Conservation (phyloP, 2,329 filamentous ascomycete species). For the Coniochaeta sp. region DNA sequence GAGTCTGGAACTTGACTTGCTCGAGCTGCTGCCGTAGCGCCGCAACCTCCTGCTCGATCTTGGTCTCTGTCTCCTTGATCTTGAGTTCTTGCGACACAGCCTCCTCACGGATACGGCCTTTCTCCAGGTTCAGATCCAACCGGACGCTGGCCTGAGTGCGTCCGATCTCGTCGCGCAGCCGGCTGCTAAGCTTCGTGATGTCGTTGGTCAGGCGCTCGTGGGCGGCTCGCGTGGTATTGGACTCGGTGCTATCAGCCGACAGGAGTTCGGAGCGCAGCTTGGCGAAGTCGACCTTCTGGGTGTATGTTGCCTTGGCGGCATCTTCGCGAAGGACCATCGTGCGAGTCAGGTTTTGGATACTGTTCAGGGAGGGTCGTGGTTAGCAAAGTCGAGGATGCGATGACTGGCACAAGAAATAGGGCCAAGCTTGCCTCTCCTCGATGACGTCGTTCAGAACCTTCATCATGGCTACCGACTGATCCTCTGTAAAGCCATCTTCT, state of each 20-base stretch:
- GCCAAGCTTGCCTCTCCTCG: constrained; percentile 64
- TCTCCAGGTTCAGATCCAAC: constrained; percentile 90
- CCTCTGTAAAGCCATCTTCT: constrained; percentile 89
- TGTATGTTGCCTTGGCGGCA: constrained; percentile 70
- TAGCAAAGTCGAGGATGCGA: not conserved
- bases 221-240: constrained; percentile 76
- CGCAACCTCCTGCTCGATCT: constrained; percentile 96
- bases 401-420: not conserved
- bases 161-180: constrained; percentile 87
- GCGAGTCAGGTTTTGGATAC: constrained; percentile 92
- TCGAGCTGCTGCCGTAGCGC: constrained; percentile 86
- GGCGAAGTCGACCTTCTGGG: constrained; percentile 94
- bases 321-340: constrained; percentile 98
- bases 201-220: constrained; percentile 94
- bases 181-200: constrained; percentile 83
- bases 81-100: constrained; percentile 94
- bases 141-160: constrained; percentile 89
- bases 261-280: constrained; percentile 93
- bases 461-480: constrained; percentile 98
- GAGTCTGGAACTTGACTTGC: constrained; percentile 93
- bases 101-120: constrained; percentile 92
- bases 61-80: constrained; percentile 96
- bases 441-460: constrained; percentile 93
- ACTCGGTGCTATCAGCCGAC: constrained; percentile 85
- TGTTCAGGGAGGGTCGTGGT: constrained; percentile 20